Evolutionary conservation across 2,329 filamentous ascomycete species (phyloP).

Genomic region (Ophiostoma populinum): DNA sequence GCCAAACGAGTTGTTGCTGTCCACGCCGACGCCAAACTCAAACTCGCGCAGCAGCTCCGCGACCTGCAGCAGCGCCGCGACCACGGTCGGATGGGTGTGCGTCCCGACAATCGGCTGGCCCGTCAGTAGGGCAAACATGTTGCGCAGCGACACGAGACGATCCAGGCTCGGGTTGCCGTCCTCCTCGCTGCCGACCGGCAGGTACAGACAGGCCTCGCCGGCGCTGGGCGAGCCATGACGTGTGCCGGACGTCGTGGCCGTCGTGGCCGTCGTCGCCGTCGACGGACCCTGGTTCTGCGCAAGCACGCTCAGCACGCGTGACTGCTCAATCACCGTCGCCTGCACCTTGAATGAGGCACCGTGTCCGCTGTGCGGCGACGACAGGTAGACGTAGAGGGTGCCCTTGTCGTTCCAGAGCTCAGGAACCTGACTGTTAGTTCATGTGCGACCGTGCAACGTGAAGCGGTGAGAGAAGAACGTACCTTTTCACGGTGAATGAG

Average conservation of each 20-base stretch:
- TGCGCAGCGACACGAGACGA: constrained; percentile 40
- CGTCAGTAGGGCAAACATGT: constrained; percentile 48
- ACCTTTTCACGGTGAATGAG: constrained; percentile 39
- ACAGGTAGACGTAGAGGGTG: constrained; percentile 39
- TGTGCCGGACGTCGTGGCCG: constrained; percentile 29
- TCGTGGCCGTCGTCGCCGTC: constrained; percentile 17
- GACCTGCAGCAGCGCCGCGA: constrained; percentile 36
- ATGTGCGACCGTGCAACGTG: constrained; percentile 1
- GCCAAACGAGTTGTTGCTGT: constrained; percentile 41
- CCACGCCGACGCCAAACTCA: constrained; percentile 38
- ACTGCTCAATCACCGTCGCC: constrained; percentile 34
- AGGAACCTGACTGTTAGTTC: constrained; percentile 29
- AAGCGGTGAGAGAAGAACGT: constrained; percentile 7
- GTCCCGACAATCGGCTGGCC: constrained; percentile 46
- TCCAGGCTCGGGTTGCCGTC: constrained; percentile 28
- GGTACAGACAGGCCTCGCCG: constrained; percentile 33
- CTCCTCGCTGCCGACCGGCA: constrained; percentile 25
- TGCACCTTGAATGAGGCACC: constrained; percentile 45
- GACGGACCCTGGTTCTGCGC: constrained; percentile 27
- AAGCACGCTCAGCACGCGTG: constrained; percentile 35
- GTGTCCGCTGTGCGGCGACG: constrained; percentile 28
- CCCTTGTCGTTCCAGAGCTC: constrained; percentile 49
- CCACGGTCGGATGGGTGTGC: constrained; percentile 31
- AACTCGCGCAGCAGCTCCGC: constrained; percentile 36
- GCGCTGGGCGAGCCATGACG: constrained; percentile 29